Evolutionary conservation across 1,139 yeast species (phyloP), one percentile per base, ranked within the genome.

Genomic region (Diutina pseudorugosa): DNA sequence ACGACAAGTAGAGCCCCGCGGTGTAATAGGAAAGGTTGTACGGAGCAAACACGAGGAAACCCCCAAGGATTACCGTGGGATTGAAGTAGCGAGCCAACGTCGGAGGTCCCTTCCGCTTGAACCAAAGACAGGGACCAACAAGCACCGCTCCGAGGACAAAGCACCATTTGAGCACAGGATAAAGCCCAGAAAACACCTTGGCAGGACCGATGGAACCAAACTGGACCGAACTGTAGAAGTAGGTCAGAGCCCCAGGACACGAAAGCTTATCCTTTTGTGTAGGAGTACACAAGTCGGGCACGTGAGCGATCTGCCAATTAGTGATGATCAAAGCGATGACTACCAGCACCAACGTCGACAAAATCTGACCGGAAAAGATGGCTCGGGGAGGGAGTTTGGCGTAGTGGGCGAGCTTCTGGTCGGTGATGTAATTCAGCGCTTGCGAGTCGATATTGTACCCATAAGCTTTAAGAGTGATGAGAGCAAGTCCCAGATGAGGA

Each of bases 401-500:
- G 41, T 58, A 58, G 50, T 58, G 60, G 5, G 57, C 60, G 19
- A 58, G 53, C 45, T 58, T 58, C 41, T 58, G 60, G 52, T 58
- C 60, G 14, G 60, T 58, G 49, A 58, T 58, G 41, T 58, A 58
- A 53, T 57, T 58, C 53, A 58, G 55, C n/a, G 60, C 60, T 53
- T 58, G 60, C 41, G 57, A 56, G 48, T 58, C 60, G 40, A 58
- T 69, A 52, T 70, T 68, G 51, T 68, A 69, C 6, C 74, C 75
- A 56, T 64, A 67, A 7, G 72, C 69, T 54, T 71, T 70, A 47
- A 70, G 58, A 8, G 72, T 69, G 51, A 67, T 68, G 52, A 70
- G 62, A 0, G 75, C 74, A 41, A 70, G 57, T 2, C 74, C 74
- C 27, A 71, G 68, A 51, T 70, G 69, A 16, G 75, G 74, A 43